Evolutionary conservation across 306 rosid genomes (phyloP).

Genomic region (cucumber (Cucumis sativus)): Cucumber_9930_V3 NC_026655.2:660501-661000

Average conservation of each 20-base stretch:
- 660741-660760: background rate
- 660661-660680: conserved; percentile 39
- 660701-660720: background rate
- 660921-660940: background rate
- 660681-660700: conserved; percentile 57
- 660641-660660: conserved; percentile 36
- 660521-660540: conserved; percentile 17
- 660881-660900: background rate
- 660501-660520: conserved; percentile 5
- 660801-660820: conserved; percentile 1
- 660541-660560: conserved; percentile 18
- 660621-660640: conserved; percentile 33
- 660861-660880: background rate
- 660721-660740: background rate
- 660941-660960: conserved; percentile 4
- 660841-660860: background rate
- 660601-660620: conserved; percentile 28
- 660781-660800: conserved; percentile 5
- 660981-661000: background rate
- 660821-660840: conserved; percentile 3
- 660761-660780: conserved; percentile 9
- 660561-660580: conserved; percentile 42
- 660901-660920: background rate
- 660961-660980: background rate
- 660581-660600: conserved; percentile 15